Evolutionary conservation across 2,329 filamentous ascomycete genomes (phyloP).

Genomic region (Thelonectria rubi): DNA sequence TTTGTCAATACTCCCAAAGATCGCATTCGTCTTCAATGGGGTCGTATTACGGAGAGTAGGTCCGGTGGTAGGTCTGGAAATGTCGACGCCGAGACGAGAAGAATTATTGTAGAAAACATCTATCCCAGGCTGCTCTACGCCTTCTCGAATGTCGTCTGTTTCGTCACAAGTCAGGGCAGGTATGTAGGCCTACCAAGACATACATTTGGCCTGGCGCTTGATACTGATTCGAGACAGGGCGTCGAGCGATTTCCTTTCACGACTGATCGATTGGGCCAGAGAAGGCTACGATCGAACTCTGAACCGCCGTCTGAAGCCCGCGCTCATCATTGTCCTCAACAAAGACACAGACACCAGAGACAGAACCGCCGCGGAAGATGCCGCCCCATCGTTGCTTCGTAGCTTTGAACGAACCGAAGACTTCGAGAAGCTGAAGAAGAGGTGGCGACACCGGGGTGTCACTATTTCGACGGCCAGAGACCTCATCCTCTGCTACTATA

Average conservation of each 20-base stretch:
- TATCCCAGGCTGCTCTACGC: slow-evolving; percentile 29
- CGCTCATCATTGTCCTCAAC: slow-evolving; percentile 26
- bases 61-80: background rate
- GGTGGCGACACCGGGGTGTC: slow-evolving; percentile 3
- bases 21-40: slow-evolving; percentile 1
- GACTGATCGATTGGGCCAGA: slow-evolving; percentile 25
- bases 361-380: background rate
- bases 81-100: slow-evolving; percentile 12
- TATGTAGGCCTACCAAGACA: background rate
- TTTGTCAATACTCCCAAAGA: background rate
- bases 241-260: background rate
- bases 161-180: slow-evolving; percentile 26
- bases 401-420: slow-evolving; percentile 1
- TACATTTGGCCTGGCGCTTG: background rate
- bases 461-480: background rate
- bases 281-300: slow-evolving; percentile 24
- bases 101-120: slow-evolving; percentile 7
- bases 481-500: slow-evolving; percentile 23
- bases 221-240: background rate
- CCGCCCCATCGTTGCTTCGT: background rate
- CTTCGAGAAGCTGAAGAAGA: background rate
- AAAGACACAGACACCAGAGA: slow-evolving; percentile 2
- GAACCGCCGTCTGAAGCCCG: slow-evolving; percentile 16
- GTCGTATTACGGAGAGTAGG: background rate
- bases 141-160: slow-evolving; percentile 25